These are phyloP conservation scores for Mucor velutinosus DNA, from an alignment of 371 early-diverging fungal genomes.

Conservation along the genomic window DNA sequence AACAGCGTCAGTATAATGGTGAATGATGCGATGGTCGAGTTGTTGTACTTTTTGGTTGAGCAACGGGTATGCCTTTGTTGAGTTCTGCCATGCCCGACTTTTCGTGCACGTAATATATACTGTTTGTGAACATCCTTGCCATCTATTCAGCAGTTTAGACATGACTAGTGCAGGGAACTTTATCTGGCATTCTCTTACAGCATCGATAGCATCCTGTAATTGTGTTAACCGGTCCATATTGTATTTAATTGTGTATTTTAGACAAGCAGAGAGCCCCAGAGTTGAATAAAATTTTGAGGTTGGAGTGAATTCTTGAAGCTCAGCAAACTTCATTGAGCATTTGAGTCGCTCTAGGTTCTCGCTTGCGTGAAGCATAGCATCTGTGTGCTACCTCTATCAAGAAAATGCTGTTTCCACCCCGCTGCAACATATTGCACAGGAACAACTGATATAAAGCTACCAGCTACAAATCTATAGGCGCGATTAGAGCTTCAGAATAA, in stretches of 20 bases:
- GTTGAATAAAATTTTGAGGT: not conserved
- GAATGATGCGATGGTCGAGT: not conserved
- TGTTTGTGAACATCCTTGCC: constrained; percentile 58
- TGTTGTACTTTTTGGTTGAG: constrained; percentile 46
- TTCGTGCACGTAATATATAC: constrained; percentile 55
- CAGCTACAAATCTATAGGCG: too few species aligned
- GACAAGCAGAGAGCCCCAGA: not conserved
- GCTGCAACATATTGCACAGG: too few species aligned
- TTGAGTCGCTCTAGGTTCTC: not conserved
- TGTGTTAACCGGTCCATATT: constrained; percentile 60
- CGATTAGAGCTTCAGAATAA: too few species aligned
- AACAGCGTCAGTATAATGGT: not conserved
- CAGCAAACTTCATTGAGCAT: not conserved
- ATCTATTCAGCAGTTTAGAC: constrained; percentile 22
- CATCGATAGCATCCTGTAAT: constrained; percentile 66
- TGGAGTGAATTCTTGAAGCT: not conserved
- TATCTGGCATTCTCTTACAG: constrained; percentile 22
- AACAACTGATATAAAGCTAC: too few species aligned
- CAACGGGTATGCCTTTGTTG: constrained; percentile 41
- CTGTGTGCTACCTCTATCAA: too few species aligned
- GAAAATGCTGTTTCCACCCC: too few species aligned
- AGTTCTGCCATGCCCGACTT: constrained; percentile 51
- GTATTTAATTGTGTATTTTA: not conserved
- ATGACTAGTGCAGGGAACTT: not conserved
- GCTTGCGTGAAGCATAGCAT: too few species aligned